phyloP scores from a whole-genome alignment of 2,329 filamentous ascomycete species.

The Metarhizium robertsii region DNA sequence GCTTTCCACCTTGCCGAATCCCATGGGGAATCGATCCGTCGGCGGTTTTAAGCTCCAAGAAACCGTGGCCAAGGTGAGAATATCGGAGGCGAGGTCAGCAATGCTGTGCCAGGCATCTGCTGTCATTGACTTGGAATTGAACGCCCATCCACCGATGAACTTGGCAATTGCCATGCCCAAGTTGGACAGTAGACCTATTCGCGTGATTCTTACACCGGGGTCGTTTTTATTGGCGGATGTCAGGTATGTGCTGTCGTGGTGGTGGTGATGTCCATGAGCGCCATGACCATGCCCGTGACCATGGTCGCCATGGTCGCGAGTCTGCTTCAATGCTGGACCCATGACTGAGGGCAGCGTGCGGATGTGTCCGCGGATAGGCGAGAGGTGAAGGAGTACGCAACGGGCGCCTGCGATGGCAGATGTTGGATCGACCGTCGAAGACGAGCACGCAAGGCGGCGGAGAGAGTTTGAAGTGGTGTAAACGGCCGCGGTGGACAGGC shows the following conservation, averaged over 20 bases:
- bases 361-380: constrained; percentile 12
- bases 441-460: not conserved
- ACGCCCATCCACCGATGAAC: constrained; percentile 82
- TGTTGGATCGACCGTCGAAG: constrained; percentile 5
- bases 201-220: constrained; percentile 55
- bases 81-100: constrained; percentile 88
- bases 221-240: constrained; percentile 77
- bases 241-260: constrained; percentile 85
- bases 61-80: constrained; percentile 89
- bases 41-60: constrained; percentile 86
- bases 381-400: constrained; percentile 11
- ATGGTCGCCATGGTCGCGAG: constrained; percentile 21
- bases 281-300: constrained; percentile 29
- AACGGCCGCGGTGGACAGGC: not conserved
- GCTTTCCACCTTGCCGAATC: constrained; percentile 97
- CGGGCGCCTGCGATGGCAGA: not conserved
- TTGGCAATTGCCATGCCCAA: constrained; percentile 91
- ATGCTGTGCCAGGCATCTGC: constrained; percentile 94
- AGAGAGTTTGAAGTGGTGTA: not conserved
- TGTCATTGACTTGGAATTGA: constrained; percentile 88
- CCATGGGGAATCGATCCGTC: constrained; percentile 73
- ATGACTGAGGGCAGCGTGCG: constrained; percentile 16
- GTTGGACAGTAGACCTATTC: constrained; percentile 64
- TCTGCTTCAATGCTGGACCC: constrained; percentile 22
- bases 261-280: constrained; percentile 54